Evolutionary conservation across 2,329 filamentous ascomycete genomes (phyloP).

Genomic region (Cucurbitaria berberidis): DNA sequence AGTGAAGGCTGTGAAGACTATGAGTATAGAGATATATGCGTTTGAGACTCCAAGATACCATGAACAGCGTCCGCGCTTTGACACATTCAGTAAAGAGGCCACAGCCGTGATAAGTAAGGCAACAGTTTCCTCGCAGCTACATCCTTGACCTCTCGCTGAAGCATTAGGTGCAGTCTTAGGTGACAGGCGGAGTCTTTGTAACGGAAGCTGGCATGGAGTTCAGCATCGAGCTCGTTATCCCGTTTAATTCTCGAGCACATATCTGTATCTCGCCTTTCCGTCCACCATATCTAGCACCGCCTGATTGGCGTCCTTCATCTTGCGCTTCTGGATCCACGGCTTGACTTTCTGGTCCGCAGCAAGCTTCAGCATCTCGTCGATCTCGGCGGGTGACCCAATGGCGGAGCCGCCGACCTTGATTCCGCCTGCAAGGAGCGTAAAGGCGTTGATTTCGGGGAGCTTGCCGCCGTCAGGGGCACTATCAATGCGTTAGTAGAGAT

Average conservation of each 20-base stretch:
- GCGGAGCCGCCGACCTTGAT: constrained; percentile 33
- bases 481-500: not conserved
- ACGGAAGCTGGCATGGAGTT: too few species aligned
- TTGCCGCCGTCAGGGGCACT: constrained; percentile 37
- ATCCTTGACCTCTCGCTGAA: too few species aligned
- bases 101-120: too few species aligned
- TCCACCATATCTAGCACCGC: constrained; percentile 63
- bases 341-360: constrained; percentile 64
- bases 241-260: constrained; percentile 39
- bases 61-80: too few species aligned
- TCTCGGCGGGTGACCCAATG: constrained; percentile 32
- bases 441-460: constrained; percentile 57
- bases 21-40: too few species aligned
- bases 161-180: too few species aligned
- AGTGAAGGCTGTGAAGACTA: too few species aligned
- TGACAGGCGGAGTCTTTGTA: too few species aligned
- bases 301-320: constrained; percentile 61
- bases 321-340: constrained; percentile 67
- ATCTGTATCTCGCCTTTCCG: constrained; percentile 59
- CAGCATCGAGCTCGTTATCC: too few species aligned
- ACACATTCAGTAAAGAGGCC: too few species aligned
- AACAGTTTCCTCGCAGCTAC: too few species aligned
- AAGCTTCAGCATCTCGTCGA: constrained; percentile 57
- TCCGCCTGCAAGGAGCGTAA: constrained; percentile 53
- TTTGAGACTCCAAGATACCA: too few species aligned